Percentiles rank a stretch among this genome's conserved stretches.
phyloP scores from a whole-genome alignment of 2,329 filamentous ascomycete species.

The Fulvia fulva region DNA sequence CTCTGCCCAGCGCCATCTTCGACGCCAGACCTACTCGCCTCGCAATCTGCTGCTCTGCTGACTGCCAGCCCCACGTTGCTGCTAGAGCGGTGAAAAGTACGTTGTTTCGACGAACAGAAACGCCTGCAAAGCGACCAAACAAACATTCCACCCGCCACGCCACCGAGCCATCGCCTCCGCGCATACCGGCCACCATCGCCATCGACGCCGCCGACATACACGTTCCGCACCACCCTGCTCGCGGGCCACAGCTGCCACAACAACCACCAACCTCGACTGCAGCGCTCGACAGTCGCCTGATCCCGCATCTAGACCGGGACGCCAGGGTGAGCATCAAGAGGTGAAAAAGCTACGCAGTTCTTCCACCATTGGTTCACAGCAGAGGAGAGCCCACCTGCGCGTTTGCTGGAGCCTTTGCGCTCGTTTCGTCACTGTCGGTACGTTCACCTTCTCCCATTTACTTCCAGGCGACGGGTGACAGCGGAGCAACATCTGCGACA shows the following conservation, averaged over 20 bases:
- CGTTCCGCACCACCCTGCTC: background rate
- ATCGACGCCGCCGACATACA: background rate
- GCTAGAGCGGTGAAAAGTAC: constrained; percentile 8
- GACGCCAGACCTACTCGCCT: background rate
- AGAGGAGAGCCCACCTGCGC: constrained; percentile 12
- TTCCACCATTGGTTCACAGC: constrained; percentile 7
- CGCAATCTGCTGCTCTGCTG: constrained; percentile 4
- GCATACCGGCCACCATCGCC: background rate
- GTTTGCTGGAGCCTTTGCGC: constrained; percentile 29
- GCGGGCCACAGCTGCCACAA: constrained; percentile 5
- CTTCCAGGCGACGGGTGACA: background rate
- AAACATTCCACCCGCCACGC: background rate
- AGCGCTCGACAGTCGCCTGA: constrained; percentile 14
- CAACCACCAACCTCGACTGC: background rate
- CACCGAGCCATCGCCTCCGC: background rate
- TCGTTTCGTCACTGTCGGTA: constrained; percentile 30
- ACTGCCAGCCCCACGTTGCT: constrained; percentile 10
- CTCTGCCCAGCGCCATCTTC: background rate
- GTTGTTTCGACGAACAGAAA: background rate
- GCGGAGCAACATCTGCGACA: background rate
- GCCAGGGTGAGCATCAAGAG: constrained; percentile 12
- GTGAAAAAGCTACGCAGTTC: constrained; percentile 3
- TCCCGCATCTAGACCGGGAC: constrained; percentile 10
- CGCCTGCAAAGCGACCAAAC: background rate
- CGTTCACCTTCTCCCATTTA: constrained; percentile 9